Conservation (phyloP, 495 filamentous ascomycete species). For the Penicillium arizonense region DNA sequence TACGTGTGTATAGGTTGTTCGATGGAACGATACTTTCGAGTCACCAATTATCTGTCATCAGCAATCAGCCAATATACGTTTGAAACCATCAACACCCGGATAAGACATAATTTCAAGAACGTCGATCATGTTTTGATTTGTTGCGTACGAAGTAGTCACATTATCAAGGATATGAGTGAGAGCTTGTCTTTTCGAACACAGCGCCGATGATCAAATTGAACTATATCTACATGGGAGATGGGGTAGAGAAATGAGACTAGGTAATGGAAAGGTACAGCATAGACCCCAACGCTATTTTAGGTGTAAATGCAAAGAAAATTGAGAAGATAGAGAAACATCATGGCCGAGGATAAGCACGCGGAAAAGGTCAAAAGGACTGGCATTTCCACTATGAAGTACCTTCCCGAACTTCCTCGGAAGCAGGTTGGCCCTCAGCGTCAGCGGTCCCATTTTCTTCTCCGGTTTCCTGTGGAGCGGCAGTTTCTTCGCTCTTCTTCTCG, state of each 20-base stretch:
- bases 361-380: neutral
- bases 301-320: constrained; percentile 15
- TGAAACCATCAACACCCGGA: too few species aligned
- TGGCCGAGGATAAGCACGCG: neutral
- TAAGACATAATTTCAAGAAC: too few species aligned
- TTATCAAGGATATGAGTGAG: neutral
- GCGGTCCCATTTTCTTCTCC: neutral
- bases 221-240: constrained; percentile 24
- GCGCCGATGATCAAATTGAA: constrained; percentile 4
- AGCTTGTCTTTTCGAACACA: neutral
- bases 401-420: constrained; percentile 7
- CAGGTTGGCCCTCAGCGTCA: constrained; percentile 1
- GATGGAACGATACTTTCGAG: neutral
- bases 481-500: constrained; percentile 14
- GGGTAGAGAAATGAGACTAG: constrained; percentile 1
- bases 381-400: constrained; percentile 2
- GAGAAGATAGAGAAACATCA: neutral
- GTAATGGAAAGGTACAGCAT: constrained; percentile 1
- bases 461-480: neutral
- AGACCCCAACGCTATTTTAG: constrained; percentile 16
- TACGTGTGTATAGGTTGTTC: constrained; percentile 1
- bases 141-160: too few species aligned
- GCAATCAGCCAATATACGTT: too few species aligned
- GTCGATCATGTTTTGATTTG: too few species aligned
- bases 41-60: neutral